Conservation (phyloP, 2,329 filamentous ascomycete species). For the Cladophialophora immunda region DNA sequence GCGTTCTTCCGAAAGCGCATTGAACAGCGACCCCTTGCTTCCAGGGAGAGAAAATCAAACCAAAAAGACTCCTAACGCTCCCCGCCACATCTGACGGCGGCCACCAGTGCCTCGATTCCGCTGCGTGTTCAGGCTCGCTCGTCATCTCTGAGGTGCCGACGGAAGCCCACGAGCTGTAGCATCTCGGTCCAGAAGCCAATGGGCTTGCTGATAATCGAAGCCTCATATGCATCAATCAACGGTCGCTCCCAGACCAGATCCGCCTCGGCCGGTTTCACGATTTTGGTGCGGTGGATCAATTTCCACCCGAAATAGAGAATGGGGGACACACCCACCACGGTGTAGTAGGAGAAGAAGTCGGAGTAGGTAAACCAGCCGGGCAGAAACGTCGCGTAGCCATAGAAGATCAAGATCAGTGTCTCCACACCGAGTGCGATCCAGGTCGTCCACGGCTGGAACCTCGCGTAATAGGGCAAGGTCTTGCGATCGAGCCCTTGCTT, state of each 20-base stretch:
- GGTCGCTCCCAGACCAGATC: slow-evolving; percentile 71
- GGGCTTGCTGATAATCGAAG: slow-evolving; percentile 58
- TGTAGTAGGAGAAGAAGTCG: slow-evolving; percentile 62
- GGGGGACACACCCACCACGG: slow-evolving; percentile 64
- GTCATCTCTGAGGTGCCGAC: background rate
- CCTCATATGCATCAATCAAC: slow-evolving; percentile 66
- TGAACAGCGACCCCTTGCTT: too few relatives aligned
- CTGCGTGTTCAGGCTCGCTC: background rate
- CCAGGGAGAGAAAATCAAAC: too few relatives aligned
- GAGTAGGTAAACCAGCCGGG: slow-evolving; percentile 52
- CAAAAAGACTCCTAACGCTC: too few relatives aligned
- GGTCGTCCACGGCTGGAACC: too few relatives aligned
- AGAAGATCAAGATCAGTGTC: slow-evolving; percentile 46
- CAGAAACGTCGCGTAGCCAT: slow-evolving; percentile 62
- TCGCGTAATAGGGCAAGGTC: too few relatives aligned
- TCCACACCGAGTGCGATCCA: too few relatives aligned
- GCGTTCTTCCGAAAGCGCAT: too few relatives aligned
- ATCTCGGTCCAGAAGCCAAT: slow-evolving; percentile 66
- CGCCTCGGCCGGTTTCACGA: slow-evolving; percentile 62
- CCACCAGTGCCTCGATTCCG: too few relatives aligned
- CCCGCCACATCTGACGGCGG: too few relatives aligned
- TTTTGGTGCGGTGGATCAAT: slow-evolving; percentile 66
- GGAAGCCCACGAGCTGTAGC: slow-evolving; percentile 41
- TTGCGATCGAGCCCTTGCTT: too few relatives aligned
- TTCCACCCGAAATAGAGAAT: slow-evolving; percentile 70